Percentiles rank a stretch among this genome's conserved stretches.
phyloP scores from a whole-genome alignment of 345 rosid species.

The Corymbia maculata region DNA sequence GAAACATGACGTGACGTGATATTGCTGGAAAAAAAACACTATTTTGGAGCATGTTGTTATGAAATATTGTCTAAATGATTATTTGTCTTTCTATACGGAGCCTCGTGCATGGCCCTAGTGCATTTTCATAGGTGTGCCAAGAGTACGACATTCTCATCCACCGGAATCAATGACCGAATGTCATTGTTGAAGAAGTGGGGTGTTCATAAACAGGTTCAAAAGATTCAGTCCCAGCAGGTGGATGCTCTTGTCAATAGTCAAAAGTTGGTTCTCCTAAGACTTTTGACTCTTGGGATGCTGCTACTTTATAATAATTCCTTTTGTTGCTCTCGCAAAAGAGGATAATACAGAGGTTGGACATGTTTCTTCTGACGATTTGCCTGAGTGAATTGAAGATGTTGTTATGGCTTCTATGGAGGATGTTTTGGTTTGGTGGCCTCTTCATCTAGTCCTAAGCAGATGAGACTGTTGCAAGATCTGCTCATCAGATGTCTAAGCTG shows the following conservation, averaged over 20 bases:
- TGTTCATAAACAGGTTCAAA: background rate
- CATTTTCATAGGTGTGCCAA: background rate
- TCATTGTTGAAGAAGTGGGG: background rate
- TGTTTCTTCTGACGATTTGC: background rate
- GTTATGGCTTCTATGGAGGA: background rate
- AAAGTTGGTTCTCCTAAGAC: background rate
- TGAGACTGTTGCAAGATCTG: too few species aligned
- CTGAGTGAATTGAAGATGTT: background rate
- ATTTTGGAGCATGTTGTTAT: too few species aligned
- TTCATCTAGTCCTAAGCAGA: too few species aligned
- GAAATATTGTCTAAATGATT: too few species aligned
- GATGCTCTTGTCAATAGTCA: background rate
- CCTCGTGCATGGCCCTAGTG: background rate
- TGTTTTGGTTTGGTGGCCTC: background rate
- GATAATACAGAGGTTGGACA: background rate
- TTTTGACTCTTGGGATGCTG: background rate
- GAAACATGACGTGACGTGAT: too few species aligned
- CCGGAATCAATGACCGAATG: background rate
- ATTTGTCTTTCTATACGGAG: background rate
- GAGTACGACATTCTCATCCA: background rate
- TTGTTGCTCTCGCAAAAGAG: background rate
- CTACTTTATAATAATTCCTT: too few species aligned
- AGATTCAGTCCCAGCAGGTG: background rate
- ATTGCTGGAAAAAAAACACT: too few species aligned
- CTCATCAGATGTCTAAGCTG: too few species aligned